These are phyloP conservation scores for Cunninghamia lanceolata DNA, from an alignment of 75 land plant species.

Conservation along the genomic window DNA sequence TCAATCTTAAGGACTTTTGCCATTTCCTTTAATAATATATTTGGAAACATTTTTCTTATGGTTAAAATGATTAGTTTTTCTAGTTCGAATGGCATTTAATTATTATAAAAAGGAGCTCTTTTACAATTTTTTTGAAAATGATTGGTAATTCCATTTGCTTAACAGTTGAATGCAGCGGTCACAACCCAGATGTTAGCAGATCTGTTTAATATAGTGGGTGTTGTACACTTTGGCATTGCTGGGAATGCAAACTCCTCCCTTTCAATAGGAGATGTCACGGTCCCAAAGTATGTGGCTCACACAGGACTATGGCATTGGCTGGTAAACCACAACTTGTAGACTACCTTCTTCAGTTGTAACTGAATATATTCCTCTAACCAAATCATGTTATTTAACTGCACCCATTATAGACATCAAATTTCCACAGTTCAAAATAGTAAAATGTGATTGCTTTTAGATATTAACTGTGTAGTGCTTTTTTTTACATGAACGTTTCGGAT, in stretches of 20 bases:
- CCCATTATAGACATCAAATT: too few relatives aligned
- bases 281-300: constrained; percentile 27
- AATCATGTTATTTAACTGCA: too few relatives aligned
- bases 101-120: not conserved
- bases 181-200: constrained; percentile 24
- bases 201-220: constrained; percentile 24
- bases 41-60: too few relatives aligned
- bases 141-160: not conserved
- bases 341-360: not conserved
- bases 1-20: too few relatives aligned
- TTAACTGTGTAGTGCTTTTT: too few relatives aligned
- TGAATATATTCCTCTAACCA: too few relatives aligned
- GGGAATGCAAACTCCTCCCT: constrained; percentile 27
- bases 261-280: constrained; percentile 31
- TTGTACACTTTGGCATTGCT: constrained; percentile 44
- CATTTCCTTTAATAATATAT: too few relatives aligned
- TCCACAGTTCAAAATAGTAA: too few relatives aligned
- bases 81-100: too few relatives aligned
- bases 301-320: constrained; percentile 36
- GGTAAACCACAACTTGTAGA: not conserved
- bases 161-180: constrained; percentile 38
- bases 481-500: too few relatives aligned
- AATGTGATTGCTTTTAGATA: too few relatives aligned
- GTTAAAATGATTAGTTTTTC: too few relatives aligned
- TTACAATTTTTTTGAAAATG: not conserved